Evolutionary conservation across 345 rosid species (phyloP).

Genomic region (Acer campestre): DNA sequence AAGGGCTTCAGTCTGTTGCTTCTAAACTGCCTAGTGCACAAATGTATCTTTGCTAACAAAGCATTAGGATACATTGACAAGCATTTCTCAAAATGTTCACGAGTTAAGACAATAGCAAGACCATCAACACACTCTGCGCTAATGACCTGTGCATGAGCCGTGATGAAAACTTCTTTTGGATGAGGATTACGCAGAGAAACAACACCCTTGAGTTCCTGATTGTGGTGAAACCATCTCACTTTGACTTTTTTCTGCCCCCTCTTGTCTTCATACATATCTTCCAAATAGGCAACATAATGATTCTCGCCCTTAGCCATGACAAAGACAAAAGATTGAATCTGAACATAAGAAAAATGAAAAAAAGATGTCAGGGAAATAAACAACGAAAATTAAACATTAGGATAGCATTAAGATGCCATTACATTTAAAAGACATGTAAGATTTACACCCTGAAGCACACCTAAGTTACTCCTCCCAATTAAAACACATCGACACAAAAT

Average conservation of each 20-base stretch:
- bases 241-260: conserved; percentile 91
- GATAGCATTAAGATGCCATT: neutral
- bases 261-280: conserved; percentile 98
- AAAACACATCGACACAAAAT: neutral
- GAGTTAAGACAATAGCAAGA: conserved; percentile 79
- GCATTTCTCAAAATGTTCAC: conserved; percentile 76
- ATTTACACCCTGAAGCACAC: neutral
- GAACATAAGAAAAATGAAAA: conserved; percentile 15
- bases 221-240: conserved; percentile 96
- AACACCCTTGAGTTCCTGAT: conserved; percentile 83
- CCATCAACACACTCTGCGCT: conserved; percentile 98
- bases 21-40: conserved; percentile 87
- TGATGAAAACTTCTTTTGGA: conserved; percentile 93
- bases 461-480: neutral
- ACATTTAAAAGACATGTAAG: neutral
- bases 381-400: neutral
- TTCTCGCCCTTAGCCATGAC: conserved; percentile 88
- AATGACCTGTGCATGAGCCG: conserved; percentile 88
- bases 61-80: conserved; percentile 62
- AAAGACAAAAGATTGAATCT: conserved; percentile 93
- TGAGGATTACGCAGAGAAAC: conserved; percentile 70
- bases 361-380: conserved; percentile 23
- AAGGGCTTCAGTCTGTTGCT: conserved; percentile 77
- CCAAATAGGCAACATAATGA: conserved; percentile 85
- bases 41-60: conserved; percentile 58